Base-by-base conservation (phyloP, 495 filamentous ascomycete species). In the Elasticomyces elasticus region DNA sequence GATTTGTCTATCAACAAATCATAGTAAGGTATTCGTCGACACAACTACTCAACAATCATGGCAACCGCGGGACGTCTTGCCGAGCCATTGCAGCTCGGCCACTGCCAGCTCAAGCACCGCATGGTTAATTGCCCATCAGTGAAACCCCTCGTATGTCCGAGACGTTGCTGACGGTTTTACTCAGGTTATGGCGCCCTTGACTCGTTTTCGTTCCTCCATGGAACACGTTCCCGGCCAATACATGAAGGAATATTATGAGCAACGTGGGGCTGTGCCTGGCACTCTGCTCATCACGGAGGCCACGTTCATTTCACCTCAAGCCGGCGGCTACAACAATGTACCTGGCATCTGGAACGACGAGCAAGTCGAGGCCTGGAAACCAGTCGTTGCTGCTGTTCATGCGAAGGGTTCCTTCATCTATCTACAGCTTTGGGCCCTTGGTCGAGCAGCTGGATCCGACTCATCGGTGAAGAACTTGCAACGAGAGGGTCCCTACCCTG, bases 311-410 rank as follows among this genome's bases (percentile, higher is more conserved):
- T 72, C 81, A 5, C 66, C 74, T 1, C 63, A 66, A 51, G 75
- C 78, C 27, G 78, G 80, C 30, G 67, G 68, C 24, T 78, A 71
- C 62, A 46, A 61, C 41, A 77, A 83, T 62, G 73, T 72, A 0
- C 83, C 85, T 0, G 82, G 81, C 5, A 82, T 89, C 66, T 86
- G 71, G 60, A 79, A 61, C 55, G 60, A 73, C 1, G 79, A 69
- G 11, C 85, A 89, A 56, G 77, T 81, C 52, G 66, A 62, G 5
- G 76, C 71, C 0, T 88, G 84, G 85, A 77, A 74, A 41, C 60
- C 70, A 24, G 64, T 87, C 26, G 84, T 81, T 15, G 77, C 80
- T 47, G 80, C 76, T 12, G 83, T 88, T 5, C 85, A 88, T 70
- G 71, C 70, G 24, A 79, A 80, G 47, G 78, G 79, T 45, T 71